Evolutionary conservation across 2,329 filamentous ascomycete genomes (phyloP).

Genomic region (Ceratocystis albifundus): DNA sequence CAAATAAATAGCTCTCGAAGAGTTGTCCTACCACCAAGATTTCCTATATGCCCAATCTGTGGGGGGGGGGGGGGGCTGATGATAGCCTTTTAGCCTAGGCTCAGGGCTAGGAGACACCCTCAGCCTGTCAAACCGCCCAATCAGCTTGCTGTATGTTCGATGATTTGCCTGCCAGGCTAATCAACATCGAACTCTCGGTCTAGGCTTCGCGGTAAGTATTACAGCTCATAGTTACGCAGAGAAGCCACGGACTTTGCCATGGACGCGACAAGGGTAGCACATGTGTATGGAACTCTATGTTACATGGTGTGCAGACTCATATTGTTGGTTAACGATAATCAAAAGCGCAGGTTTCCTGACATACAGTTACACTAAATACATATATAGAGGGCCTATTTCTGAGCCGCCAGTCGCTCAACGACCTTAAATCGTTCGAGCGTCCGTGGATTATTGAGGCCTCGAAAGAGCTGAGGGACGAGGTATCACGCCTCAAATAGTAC

Average conservation of each 20-base stretch:
- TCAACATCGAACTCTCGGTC: background rate
- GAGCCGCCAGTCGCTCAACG: no score
- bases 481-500: no score
- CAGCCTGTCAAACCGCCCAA: background rate
- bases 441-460: no score
- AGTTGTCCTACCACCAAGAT: background rate
- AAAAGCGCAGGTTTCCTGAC: background rate
- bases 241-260: background rate
- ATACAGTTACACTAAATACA: background rate
- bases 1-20: background rate
- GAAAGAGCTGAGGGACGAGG: no score
- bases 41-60: no score
- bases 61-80: no score
- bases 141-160: background rate
- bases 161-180: background rate
- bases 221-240: background rate
- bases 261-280: background rate
- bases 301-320: background rate
- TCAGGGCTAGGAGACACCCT: no score
- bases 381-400: no score
- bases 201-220: background rate
- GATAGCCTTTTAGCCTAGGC: no score
- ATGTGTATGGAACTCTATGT: background rate
- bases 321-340: no score
- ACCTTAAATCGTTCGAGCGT: no score